phyloP scores from a whole-genome alignment of 1,139 yeast species.

The Sugiyamaella sp. region DNA sequence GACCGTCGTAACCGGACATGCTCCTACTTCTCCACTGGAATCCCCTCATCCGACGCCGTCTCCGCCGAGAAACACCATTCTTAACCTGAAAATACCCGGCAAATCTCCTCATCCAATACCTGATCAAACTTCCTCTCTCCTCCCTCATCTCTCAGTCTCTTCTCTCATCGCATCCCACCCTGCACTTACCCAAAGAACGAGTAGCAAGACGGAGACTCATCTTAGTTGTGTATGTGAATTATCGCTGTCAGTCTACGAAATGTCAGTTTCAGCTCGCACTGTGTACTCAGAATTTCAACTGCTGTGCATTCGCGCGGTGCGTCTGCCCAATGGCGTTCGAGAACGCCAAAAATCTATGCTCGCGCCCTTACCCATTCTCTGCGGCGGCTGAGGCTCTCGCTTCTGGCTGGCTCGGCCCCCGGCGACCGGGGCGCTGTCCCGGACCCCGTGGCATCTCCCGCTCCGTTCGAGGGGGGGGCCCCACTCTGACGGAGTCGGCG shows the following conservation, averaged over 20 bases:
- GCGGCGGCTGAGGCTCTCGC: too few species aligned
- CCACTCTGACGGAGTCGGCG: too few species aligned
- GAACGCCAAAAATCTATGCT: slow-evolving; percentile 14
- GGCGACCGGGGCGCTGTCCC: too few species aligned
- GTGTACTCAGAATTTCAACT: slow-evolving; percentile 2
- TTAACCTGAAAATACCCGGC: too few species aligned
- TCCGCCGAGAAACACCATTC: too few species aligned
- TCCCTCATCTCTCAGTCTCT: neutral
- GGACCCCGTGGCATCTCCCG: too few species aligned
- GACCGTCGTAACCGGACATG: too few species aligned
- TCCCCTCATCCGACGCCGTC: too few species aligned
- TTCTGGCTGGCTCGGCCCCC: too few species aligned
- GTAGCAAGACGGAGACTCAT: slow-evolving; percentile 40
- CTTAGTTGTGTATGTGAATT: slow-evolving; percentile 14
- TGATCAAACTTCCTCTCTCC: neutral
- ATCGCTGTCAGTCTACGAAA: neutral
- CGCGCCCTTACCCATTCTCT: too few species aligned
- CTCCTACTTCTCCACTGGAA: too few species aligned
- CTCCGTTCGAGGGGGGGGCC: too few species aligned
- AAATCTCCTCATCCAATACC: neutral
- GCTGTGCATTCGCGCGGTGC: neutral
- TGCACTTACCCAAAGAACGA: slow-evolving; percentile 34
- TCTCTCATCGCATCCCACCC: neutral
- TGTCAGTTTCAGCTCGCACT: slow-evolving; percentile 1
- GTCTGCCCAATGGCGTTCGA: slow-evolving; percentile 15